Base-by-base conservation (phyloP, 2,329 filamentous ascomycete genomes). In the Sclerotinia glacialis region DNA sequence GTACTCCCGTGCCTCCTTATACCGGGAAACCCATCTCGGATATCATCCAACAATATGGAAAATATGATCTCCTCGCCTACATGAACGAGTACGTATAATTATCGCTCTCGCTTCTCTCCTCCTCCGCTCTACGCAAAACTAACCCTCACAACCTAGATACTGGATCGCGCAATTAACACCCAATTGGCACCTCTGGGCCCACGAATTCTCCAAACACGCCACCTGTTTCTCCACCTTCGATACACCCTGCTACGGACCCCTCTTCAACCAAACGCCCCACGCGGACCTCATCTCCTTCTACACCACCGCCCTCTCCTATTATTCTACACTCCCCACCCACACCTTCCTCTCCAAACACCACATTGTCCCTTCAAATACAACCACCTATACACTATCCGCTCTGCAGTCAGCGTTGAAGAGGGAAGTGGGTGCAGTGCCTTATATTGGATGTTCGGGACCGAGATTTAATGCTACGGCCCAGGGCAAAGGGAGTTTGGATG, bases 201-300 rank as follows among this genome's bases (percentile, higher is more conserved):
- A 89, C 78, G 86, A 89, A 74, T 89, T 87, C 79, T 83, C 80
- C 77, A 89, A 89, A 79, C 86, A 89, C 76, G 87, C 82, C 3
- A 89, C 87, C 18, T 90, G 87, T 80, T 89, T 79, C 79, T 85
- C 82, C 56, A 88, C 83, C 68, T 89, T 90, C 74, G 85, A 89
- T 73, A 77, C 80, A 7, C 82, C 84, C 40, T 90, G 88, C 81
- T 90, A 88, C 76, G 85, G 85, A 0, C 84, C 86, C 6, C 73
- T 80, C 69, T 86, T 49, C 28, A 59, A 59, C 26, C 26, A 12
- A 8, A 59, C 63, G 1, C 63, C 63, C 54, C 50, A 28, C 23
- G 9, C 6, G 23, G 50, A 53, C 18, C 34, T 60, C 11, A 46
- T 65, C 11, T 55, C 63, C 37, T 65, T 60, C 63, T 53, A 42